Evolutionary conservation across 2,329 filamentous ascomycete genomes (phyloP), one percentile per base, ranked within the genome.

Genomic region (Elsinoe necatrix): DNA sequence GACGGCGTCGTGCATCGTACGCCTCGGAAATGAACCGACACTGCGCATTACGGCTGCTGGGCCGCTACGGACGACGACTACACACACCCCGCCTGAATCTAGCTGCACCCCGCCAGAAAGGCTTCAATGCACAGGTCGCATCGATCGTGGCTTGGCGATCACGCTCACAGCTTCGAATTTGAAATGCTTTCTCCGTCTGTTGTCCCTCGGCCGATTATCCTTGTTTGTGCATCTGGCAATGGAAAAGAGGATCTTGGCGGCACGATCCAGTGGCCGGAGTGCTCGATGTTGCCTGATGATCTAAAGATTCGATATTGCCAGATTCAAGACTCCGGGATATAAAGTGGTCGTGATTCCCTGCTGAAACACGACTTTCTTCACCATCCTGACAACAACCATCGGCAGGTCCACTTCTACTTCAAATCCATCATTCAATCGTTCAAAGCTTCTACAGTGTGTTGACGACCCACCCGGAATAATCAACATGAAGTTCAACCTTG

Each of bases 401-500:
- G 29, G 29, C 48, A 21, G 48, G 48, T 31, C 45, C 4, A 52
- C 39, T 31, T 23, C 48, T 34, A 34, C 48, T 52, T 52, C 48
- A 48, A 23, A 43, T 14, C 48, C 37, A 52, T 39, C 20, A 18
- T 39, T 52, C 29, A 23, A 35, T 39, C 29, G 31, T 16, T 52
- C 48, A 52, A 37, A 52, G 34, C 48, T 39, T 39, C 16, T 21
- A 23, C 48, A n/a, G 29, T n/a, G 48, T 52, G 31, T 37, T 18
- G 4, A 52, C 31, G 14, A 39, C 48, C 34, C n/a, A n/a, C 48
- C n/a, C 25, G 20, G 2, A 34, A 18, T 2, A 39, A 52, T 37
- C 54, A 56, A 34, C 21, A 56, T 56, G 54, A 56, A 56, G 54
- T 56, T 56, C 54, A 56, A 45, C 11, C 54, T 56, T 27, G 54